phyloP scores from a whole-genome alignment of 129 eudicot genomes.

The Cynara cardunculus region DNA sequence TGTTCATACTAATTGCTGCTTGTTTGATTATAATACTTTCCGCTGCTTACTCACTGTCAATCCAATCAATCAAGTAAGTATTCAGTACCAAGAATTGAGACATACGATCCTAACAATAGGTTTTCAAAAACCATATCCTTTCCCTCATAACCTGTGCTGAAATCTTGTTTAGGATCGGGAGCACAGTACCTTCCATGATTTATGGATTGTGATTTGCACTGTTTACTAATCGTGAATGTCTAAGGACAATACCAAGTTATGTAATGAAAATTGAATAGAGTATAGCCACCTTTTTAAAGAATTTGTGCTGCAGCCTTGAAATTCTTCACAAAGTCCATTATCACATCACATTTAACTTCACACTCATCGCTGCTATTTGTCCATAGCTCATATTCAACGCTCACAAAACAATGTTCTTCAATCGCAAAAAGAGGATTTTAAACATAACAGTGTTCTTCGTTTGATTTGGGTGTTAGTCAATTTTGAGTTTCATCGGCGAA shows the following conservation, averaged over 20 bases:
- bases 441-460: too few species aligned
- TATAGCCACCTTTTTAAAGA: constrained; percentile 26
- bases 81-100: too few species aligned
- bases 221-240: constrained; percentile 31
- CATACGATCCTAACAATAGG: too few species aligned
- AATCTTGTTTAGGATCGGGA: constrained; percentile 38
- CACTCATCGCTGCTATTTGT: constrained; percentile 37
- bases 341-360: constrained; percentile 28
- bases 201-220: constrained; percentile 30
- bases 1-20: too few species aligned
- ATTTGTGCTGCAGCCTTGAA: constrained; percentile 33
- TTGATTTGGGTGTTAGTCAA: too few species aligned
- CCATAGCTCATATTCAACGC: constrained; percentile 35
- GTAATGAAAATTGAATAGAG: constrained; percentile 33
- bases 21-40: too few species aligned
- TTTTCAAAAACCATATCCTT: constrained; percentile 35
- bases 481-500: too few species aligned
- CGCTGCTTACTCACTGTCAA: too few species aligned
- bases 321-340: constrained; percentile 28
- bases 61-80: too few species aligned
- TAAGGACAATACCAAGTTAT: constrained; percentile 41
- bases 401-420: too few species aligned
- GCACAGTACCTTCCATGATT: constrained; percentile 33
- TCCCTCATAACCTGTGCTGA: constrained; percentile 32
- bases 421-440: too few species aligned